phyloP scores from a whole-genome alignment of 2,329 filamentous ascomycete genomes.

The Diplodia scrobiculata region DNA sequence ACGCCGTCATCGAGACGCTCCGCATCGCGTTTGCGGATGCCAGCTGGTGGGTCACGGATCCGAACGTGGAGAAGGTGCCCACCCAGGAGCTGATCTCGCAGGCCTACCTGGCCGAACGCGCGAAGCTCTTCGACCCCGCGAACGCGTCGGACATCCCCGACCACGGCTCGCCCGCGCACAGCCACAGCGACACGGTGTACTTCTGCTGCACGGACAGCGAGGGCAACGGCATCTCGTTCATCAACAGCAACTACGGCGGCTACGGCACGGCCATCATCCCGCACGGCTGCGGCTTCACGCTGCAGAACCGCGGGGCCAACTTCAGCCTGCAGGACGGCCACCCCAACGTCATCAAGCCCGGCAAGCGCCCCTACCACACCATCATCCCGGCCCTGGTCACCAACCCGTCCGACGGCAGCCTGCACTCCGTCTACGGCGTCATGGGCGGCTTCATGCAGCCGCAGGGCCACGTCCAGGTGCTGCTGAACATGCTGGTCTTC shows the following conservation, averaged over 20 bases:
- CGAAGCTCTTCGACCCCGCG: conserved; percentile 61
- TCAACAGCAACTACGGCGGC: conserved; percentile 90
- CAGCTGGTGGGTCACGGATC: conserved; percentile 87
- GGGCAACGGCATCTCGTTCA: conserved; percentile 93
- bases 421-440: conserved; percentile 88
- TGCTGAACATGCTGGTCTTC: conserved; percentile 86
- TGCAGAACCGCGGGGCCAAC: conserved; percentile 90
- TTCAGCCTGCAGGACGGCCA: conserved; percentile 69
- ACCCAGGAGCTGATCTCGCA: conserved; percentile 67
- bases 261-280: conserved; percentile 90
- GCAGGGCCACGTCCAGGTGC: conserved; percentile 89
- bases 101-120: conserved; percentile 73
- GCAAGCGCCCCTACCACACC: conserved; percentile 93
- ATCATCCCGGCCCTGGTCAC: conserved; percentile 94
- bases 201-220: conserved; percentile 78
- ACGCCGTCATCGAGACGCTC: conserved; percentile 83
- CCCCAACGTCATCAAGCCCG: conserved; percentile 76
- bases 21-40: conserved; percentile 89
- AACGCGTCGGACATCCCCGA: conserved; percentile 57
- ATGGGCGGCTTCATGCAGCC: conserved; percentile 99
- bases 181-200: conserved; percentile 90
- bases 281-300: conserved; percentile 80
- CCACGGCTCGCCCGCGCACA: conserved; percentile 74
- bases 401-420: conserved; percentile 67
- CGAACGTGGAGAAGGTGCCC: conserved; percentile 70